phyloP scores from a whole-genome alignment of 805 yeast genomes.

The Starmerella lactis-condensi region DNA sequence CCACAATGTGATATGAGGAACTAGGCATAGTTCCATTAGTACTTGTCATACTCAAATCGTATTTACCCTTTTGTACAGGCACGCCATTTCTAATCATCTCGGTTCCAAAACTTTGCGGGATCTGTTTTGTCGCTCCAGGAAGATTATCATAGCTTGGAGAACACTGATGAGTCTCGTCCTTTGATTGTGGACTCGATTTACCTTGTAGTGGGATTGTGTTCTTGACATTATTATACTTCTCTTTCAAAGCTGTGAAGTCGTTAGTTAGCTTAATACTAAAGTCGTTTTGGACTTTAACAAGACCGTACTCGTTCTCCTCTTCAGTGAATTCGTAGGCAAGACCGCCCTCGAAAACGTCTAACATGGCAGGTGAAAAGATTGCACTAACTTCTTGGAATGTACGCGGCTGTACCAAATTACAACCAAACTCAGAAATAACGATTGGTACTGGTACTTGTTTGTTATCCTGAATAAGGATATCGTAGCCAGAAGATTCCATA shows the following conservation, averaged over 20 bases:
- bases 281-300: conserved; percentile 35
- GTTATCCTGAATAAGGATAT: conserved; percentile 53
- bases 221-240: conserved; percentile 7
- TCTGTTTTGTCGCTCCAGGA: conserved; percentile 12
- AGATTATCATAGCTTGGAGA: conserved; percentile 10
- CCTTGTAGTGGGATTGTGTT: no score
- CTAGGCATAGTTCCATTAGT: no score
- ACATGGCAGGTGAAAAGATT: conserved; percentile 54
- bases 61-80: no score
- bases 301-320: conserved; percentile 63
- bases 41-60: no score
- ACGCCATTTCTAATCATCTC: conserved; percentile 22
- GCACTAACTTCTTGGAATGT: conserved; percentile 56
- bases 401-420: conserved; percentile 67
- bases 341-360: conserved; percentile 66
- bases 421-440: conserved; percentile 81
- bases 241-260: conserved; percentile 36
- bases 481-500: conserved; percentile 59
- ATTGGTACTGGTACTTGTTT: conserved; percentile 52
- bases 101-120: conserved; percentile 22
- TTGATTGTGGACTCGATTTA: no score
- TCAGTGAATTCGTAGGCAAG: conserved; percentile 65
- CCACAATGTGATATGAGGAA: conserved; percentile 15
- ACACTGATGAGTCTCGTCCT: conserved; percentile 7
- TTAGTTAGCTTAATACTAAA: conserved; percentile 28